These are phyloP conservation scores for Solanum appendiculatum DNA, from an alignment of 257 asterid species.

Conservation along the genomic window DNA sequence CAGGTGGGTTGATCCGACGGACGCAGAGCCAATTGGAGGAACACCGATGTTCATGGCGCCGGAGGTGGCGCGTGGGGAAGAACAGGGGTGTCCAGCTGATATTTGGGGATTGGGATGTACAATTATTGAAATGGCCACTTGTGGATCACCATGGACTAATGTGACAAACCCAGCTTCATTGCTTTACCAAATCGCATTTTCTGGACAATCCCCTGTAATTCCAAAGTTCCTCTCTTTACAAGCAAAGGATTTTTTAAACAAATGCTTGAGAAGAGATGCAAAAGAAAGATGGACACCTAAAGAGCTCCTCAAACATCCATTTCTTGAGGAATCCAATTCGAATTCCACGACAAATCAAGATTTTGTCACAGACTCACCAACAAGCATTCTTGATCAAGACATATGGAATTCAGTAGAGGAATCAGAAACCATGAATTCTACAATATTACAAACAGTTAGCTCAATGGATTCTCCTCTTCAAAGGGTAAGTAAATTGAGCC, in stretches of 20 bases:
- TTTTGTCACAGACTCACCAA: slow-evolving; percentile 34
- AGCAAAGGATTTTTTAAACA: slow-evolving; percentile 54
- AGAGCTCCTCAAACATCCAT: slow-evolving; percentile 54
- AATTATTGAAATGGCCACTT: slow-evolving; percentile 64
- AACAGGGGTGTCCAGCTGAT: slow-evolving; percentile 61
- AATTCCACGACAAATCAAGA: neutral
- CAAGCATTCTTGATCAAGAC: slow-evolving; percentile 63
- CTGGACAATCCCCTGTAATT: slow-evolving; percentile 41
- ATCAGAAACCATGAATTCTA: neutral
- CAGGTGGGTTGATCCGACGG: slow-evolving; percentile 8
- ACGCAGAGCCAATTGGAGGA: slow-evolving; percentile 22
- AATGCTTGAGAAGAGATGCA: slow-evolving; percentile 46
- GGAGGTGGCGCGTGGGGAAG: slow-evolving; percentile 64
- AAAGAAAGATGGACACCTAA: slow-evolving; percentile 53
- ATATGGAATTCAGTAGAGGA: slow-evolving; percentile 62
- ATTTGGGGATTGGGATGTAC: slow-evolving; percentile 84
- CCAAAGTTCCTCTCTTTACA: slow-evolving; percentile 43
- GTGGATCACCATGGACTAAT: slow-evolving; percentile 54
- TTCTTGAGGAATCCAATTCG: slow-evolving; percentile 15
- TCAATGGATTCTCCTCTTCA: neutral
- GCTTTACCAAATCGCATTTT: slow-evolving; percentile 46
- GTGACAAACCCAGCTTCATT: slow-evolving; percentile 13
- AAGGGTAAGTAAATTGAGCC: slow-evolving; percentile 20
- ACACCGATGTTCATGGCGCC: slow-evolving; percentile 88
- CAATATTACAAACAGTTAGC: neutral